Percentiles rank a stretch among this genome's conserved stretches.
phyloP scores from a whole-genome alignment of 345 rosid species.

The Syzygium oleosum region DNA sequence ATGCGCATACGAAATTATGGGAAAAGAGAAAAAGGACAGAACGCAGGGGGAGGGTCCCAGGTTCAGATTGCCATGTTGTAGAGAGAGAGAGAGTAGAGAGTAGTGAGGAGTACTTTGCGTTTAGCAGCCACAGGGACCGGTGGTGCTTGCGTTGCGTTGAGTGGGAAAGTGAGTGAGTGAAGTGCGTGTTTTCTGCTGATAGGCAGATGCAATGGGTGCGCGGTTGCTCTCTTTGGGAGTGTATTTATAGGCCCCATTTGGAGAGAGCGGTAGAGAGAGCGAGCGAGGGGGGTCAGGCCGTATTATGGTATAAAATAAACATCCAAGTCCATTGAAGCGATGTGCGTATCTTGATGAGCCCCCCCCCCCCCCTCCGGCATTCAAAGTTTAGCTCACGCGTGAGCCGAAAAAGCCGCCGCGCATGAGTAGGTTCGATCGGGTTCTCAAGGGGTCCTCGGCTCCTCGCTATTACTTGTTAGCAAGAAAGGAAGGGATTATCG shows the following conservation, averaged over 20 bases:
- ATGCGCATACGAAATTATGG: not conserved
- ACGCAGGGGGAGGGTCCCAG: not conserved
- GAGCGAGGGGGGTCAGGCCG: not conserved
- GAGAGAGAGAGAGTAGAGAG: not conserved
- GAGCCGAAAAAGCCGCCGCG: fast-evolving
- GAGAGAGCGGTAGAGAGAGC: not conserved
- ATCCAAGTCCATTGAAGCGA: not conserved
- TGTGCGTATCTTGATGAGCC: not conserved
- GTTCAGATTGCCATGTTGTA: not conserved
- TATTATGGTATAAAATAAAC: not conserved
- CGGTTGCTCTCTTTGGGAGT: not conserved
- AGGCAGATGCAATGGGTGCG: not conserved
- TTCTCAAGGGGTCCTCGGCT: not conserved
- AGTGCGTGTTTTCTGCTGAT: not conserved
- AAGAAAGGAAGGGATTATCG: fast-evolving
- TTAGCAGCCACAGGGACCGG: not conserved
- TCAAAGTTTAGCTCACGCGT: too few species aligned
- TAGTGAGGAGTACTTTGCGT: not conserved
- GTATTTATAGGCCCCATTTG: not conserved
- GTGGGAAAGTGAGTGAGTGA: not conserved
- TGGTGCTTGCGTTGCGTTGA: not conserved
- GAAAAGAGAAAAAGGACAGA: not conserved
- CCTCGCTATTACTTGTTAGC: not conserved
- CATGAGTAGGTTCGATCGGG: not conserved
- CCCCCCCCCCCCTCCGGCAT: too few species aligned